Evolutionary conservation across 2,329 filamentous ascomycete species (phyloP).

Genomic region (Metarhizium sp.): DNA sequence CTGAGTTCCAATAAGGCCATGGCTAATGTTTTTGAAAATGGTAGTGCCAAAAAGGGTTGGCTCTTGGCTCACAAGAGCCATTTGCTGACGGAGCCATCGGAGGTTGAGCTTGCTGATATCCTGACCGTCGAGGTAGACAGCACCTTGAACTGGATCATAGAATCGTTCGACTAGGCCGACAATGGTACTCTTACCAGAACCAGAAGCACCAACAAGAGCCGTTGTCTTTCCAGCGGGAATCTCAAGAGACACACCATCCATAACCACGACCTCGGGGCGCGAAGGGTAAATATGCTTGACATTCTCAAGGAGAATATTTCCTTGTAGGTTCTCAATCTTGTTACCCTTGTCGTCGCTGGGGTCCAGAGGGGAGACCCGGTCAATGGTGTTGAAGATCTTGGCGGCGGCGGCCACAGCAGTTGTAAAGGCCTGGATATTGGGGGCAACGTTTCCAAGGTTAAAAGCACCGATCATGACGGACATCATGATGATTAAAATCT

Average conservation of each 20-base stretch:
- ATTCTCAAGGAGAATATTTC: constrained; percentile 69
- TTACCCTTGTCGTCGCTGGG: constrained; percentile 60
- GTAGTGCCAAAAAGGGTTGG: constrained; percentile 83
- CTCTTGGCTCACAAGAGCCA: constrained; percentile 88
- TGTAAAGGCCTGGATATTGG: constrained; percentile 79
- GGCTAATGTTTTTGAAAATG: constrained; percentile 82
- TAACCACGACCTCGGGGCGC: constrained; percentile 79
- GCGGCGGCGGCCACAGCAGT: constrained; percentile 72
- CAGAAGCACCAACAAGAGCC: constrained; percentile 86
- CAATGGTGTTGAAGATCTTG: constrained; percentile 93
- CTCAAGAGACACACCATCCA: constrained; percentile 69
- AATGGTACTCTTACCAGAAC: constrained; percentile 90
- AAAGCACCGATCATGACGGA: constrained; percentile 90
- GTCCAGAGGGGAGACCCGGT: constrained; percentile 77
- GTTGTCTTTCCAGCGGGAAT: constrained; percentile 89
- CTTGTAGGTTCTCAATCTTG: constrained; percentile 63
- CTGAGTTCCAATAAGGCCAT: constrained; percentile 79
- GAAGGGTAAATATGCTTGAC: constrained; percentile 94
- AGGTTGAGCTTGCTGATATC: constrained; percentile 77
- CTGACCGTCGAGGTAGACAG: constrained; percentile 71
- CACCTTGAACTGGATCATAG: constrained; percentile 78
- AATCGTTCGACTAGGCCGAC: constrained; percentile 90
- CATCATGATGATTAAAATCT: constrained; percentile 79
- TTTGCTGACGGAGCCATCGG: constrained; percentile 83
- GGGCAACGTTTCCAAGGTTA: constrained; percentile 77